Conservation (phyloP, 2,329 filamentous ascomycete species). For the Cyclaneusma minus region DNA sequence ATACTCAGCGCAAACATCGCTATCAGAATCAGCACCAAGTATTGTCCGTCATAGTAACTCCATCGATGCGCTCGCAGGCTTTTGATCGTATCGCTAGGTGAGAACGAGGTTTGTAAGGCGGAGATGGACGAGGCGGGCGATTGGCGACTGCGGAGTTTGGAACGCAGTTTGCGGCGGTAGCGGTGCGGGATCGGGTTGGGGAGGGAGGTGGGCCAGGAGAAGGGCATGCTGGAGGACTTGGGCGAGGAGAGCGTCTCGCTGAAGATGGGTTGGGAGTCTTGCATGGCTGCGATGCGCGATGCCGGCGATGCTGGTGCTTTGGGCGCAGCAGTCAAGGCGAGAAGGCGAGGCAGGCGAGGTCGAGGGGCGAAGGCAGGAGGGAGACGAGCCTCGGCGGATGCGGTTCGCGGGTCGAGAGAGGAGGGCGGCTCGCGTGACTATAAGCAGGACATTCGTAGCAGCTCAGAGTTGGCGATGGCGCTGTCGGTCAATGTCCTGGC, state of each 20-base stretch:
- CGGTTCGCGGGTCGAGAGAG: too few relatives aligned
- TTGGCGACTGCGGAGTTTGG: constrained; percentile 49
- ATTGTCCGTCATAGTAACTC: constrained; percentile 74
- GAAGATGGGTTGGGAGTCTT: not conserved
- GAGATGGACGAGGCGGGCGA: constrained; percentile 60
- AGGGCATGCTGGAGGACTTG: constrained; percentile 15
- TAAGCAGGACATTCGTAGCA: too few relatives aligned
- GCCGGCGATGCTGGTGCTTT: too few relatives aligned
- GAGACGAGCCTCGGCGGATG: too few relatives aligned
- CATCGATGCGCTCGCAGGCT: constrained; percentile 65
- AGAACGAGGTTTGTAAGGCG: constrained; percentile 67
- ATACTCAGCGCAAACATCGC: constrained; percentile 73
- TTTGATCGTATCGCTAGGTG: constrained; percentile 60
- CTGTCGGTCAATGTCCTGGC: too few relatives aligned
- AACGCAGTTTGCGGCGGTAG: constrained; percentile 50
- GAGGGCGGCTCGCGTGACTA: too few relatives aligned
- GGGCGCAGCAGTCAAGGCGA: too few relatives aligned
- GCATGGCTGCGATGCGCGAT: too few relatives aligned
- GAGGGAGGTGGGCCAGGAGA: constrained; percentile 27
- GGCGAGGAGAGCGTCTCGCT: not conserved
- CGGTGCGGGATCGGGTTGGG: constrained; percentile 44
- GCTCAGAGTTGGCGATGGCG: too few relatives aligned
- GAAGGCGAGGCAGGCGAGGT: too few relatives aligned
- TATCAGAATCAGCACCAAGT: constrained; percentile 57
- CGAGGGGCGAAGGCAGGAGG: too few relatives aligned